phyloP scores from a whole-genome alignment of 2,329 filamentous ascomycete genomes.

The Mycosphaerella sp. region DNA sequence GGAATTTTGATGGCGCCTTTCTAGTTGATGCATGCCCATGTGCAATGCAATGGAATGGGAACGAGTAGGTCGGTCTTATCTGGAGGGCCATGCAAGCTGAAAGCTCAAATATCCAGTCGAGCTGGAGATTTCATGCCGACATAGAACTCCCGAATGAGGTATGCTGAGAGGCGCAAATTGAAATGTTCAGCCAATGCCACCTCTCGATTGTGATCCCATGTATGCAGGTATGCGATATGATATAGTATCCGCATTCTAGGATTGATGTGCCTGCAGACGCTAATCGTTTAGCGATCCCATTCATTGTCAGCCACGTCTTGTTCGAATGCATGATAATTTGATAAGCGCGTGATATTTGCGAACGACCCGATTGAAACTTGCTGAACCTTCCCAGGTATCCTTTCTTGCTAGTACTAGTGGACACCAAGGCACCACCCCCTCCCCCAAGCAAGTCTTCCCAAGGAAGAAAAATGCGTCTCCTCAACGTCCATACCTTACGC shows the following conservation, averaged over 20 bases:
- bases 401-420: not conserved
- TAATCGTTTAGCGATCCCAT: not conserved
- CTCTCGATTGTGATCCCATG: not conserved
- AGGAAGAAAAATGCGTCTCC: constrained; percentile 5
- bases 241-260: too few relatives aligned
- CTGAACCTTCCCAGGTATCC: not conserved
- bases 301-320: not conserved
- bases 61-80: not conserved
- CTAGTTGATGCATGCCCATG: not conserved
- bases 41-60: not conserved
- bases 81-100: not conserved
- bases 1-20: not conserved
- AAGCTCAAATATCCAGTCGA: not conserved
- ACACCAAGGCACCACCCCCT: not conserved
- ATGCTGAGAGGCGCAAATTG: not conserved
- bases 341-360: not conserved
- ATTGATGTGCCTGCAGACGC: too few relatives aligned
- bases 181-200: not conserved
- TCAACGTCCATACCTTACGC: constrained; percentile 6
- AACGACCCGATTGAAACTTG: not conserved
- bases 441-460: too few relatives aligned
- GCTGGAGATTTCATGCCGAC: not conserved
- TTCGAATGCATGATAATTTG: too few relatives aligned
- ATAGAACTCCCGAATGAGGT: not conserved
- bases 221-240: too few relatives aligned